Conservation (phyloP, 2,329 filamentous ascomycete species). For the Sclerotinia glacialis region DNA sequence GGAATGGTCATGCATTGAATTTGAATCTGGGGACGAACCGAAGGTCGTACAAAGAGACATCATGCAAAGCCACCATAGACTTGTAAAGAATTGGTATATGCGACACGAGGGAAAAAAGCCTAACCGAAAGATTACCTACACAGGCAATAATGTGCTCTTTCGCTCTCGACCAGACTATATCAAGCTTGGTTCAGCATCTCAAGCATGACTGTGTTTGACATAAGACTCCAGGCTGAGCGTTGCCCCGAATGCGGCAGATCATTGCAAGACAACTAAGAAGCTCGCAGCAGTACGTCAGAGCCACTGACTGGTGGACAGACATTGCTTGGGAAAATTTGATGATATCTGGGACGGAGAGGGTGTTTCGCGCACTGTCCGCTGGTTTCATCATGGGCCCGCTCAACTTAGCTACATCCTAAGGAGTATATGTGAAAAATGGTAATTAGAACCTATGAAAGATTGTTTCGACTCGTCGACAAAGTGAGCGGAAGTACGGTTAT, state of each 20-base stretch:
- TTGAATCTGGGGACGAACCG: slow-evolving; percentile 12
- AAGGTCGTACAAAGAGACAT: neutral
- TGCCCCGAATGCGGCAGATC: slow-evolving; percentile 11
- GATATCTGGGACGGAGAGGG: slow-evolving; percentile 19
- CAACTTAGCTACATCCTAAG: neutral
- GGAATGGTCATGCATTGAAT: slow-evolving; percentile 13
- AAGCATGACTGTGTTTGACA: slow-evolving; percentile 20
- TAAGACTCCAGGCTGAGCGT: slow-evolving; percentile 10
- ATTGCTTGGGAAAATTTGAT: slow-evolving; percentile 8
- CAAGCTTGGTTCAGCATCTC: neutral
- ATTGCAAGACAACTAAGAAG: neutral
- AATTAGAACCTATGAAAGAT: neutral
- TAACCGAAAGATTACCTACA: neutral
- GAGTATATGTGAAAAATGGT: neutral
- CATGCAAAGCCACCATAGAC: neutral
- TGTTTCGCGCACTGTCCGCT: slow-evolving; percentile 20
- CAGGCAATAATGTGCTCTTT: neutral
- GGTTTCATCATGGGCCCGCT: slow-evolving; percentile 22
- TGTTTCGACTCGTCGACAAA: neutral
- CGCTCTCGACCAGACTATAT: slow-evolving; percentile 2
- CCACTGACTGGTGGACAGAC: neutral
- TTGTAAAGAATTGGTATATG: slow-evolving; percentile 8
- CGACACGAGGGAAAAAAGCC: neutral
- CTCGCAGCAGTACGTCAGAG: neutral
- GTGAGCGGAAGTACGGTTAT: neutral